Base-by-base conservation (phyloP, 148 eudicot species). In the Camellia lanceoleosa region DNA sequence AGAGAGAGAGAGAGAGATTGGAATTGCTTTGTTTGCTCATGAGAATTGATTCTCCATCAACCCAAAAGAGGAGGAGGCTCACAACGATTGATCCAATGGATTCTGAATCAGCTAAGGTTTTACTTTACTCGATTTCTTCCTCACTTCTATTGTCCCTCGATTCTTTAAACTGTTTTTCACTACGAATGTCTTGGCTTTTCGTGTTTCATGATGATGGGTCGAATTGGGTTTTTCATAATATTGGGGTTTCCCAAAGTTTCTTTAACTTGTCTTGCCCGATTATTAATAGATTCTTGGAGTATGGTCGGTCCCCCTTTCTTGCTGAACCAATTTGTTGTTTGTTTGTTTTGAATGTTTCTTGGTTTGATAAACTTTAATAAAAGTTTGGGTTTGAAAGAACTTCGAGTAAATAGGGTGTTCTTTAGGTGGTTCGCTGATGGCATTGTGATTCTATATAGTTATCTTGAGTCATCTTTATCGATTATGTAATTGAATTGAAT, bases 61-160 rank as follows among this genome's bases (percentile, higher is more conserved):
- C 82, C 78, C 51, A 30, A 76, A 88, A 88, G 75, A 85, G 89
- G 41, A 60, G 82, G 52, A 80, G 87, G 47, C 71, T 80, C 59
- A 51, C 73, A 38, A 43, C 81, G 63, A 42, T 82, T 54, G 83
- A 83, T 73, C 83, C 83, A 19, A 88, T 88, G 91, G 89, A 88
- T 11, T 46, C 76, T 2, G 81, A 84, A 72, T 63, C 82, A 38
- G 82, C 85, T n/a, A 82, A 83, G 88, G 89, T 87, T 44, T 54
- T 14, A 30, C 38, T 30, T 30, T 30, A 30, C 20, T 44, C 61
- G 61, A n/a, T 23, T 66, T 20, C 43, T 20, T 65, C 5, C 18
- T 74, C n/a, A 30, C 67, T 13, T 20, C 18, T 58, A n/a, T 12
- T 55, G 15, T 5, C 44, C 68, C 16, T 54, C 13, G 5, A 5